Evolutionary conservation across 768 basidiomycete genomes (phyloP).

Genomic region (Pleurotus giganteus): DNA sequence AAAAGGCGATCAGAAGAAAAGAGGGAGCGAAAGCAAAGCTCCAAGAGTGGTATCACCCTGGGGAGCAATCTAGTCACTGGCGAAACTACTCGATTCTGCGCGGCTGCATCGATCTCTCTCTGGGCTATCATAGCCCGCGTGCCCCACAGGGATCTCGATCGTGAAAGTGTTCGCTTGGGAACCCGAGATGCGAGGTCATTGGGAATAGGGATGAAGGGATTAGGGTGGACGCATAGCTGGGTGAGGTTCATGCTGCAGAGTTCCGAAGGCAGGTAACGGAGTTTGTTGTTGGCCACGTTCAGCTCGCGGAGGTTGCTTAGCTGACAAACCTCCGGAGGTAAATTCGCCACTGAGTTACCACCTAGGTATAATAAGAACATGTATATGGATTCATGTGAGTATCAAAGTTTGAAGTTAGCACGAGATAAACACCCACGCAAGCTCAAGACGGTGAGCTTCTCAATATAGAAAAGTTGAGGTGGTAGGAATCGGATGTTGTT

Average conservation of each 20-base stretch:
- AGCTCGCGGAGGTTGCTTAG: slow-evolving; percentile 56
- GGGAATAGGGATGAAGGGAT: slow-evolving; percentile 48
- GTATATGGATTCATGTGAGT: neutral
- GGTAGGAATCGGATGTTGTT: slow-evolving; percentile 59
- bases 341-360: slow-evolving; percentile 47
- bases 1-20: slow-evolving; percentile 27
- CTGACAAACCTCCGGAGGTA: slow-evolving; percentile 63
- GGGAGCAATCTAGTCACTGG: slow-evolving; percentile 3
- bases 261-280: slow-evolving; percentile 64
- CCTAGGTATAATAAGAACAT: slow-evolving; percentile 39
- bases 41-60: slow-evolving; percentile 23
- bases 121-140: neutral
- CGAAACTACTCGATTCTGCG: slow-evolving; percentile 7
- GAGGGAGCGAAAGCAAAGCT: slow-evolving; percentile 32
- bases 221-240: slow-evolving; percentile 49
- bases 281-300: slow-evolving; percentile 57
- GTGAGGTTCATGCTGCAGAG: slow-evolving; percentile 55
- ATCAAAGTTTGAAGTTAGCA: neutral
- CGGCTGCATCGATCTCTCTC: neutral
- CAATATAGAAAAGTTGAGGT: slow-evolving; percentile 51
- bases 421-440: slow-evolving; percentile 46
- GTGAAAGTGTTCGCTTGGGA: slow-evolving; percentile 9
- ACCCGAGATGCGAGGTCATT: slow-evolving; percentile 20
- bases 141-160: slow-evolving; percentile 7
- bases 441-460: slow-evolving; percentile 58